Conservation (phyloP, 2,329 filamentous ascomycete species). For the Botryosphaeria agaves region DNA sequence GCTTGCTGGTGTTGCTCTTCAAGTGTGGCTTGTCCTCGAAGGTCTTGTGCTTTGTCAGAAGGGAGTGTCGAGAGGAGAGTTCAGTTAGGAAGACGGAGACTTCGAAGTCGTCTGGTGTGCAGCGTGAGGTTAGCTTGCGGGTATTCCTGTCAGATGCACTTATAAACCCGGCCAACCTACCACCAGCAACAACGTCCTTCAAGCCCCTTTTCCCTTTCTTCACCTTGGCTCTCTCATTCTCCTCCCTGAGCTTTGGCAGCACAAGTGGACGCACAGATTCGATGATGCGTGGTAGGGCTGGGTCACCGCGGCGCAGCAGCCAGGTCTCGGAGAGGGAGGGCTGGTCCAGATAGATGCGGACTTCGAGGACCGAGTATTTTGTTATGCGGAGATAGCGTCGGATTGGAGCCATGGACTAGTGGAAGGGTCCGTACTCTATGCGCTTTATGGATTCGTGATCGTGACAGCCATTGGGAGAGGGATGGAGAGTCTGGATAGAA, state of each 20-base stretch:
- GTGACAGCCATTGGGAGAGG: too few species aligned
- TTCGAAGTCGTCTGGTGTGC: constrained; percentile 67
- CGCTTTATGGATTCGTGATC: too few species aligned
- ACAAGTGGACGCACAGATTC: constrained; percentile 72
- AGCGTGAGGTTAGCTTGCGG: constrained; percentile 2
- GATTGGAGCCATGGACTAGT: constrained; percentile 59
- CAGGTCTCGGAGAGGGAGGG: constrained; percentile 69
- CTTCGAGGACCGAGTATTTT: constrained; percentile 89
- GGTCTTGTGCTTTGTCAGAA: constrained; percentile 72
- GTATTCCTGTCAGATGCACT: constrained; percentile 2
- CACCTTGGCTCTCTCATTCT: constrained; percentile 42
- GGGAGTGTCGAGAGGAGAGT: constrained; percentile 64
- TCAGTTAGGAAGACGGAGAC: constrained; percentile 88
- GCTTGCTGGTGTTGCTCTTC: constrained; percentile 26
- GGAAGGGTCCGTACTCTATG: too few species aligned
- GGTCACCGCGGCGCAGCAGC: constrained; percentile 61
- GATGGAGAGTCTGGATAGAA: too few species aligned
- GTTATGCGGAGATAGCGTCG: constrained; percentile 82
- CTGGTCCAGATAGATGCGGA: constrained; percentile 87
- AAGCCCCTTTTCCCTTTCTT: constrained; percentile 58
- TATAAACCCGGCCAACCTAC: constrained; percentile 27
- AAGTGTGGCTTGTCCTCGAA: constrained; percentile 30
- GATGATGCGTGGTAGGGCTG: constrained; percentile 67
- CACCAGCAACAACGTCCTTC: constrained; percentile 73
- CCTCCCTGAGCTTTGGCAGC: constrained; percentile 78